Conservation (phyloP, 1,284 basidiomycete species). For the Boletus nobilissimus region DNA sequence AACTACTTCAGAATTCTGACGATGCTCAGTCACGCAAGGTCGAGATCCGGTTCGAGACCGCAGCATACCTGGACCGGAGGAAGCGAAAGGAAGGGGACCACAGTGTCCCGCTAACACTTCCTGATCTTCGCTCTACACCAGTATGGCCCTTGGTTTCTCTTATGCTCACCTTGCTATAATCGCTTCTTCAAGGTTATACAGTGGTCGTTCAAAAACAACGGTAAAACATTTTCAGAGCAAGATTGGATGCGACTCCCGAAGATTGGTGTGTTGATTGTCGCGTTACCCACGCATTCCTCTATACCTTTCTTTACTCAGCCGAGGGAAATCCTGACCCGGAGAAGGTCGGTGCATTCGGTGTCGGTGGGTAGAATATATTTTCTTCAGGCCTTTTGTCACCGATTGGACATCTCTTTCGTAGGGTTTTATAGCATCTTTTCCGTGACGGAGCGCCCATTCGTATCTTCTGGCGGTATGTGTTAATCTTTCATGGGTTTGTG, state of each 20-base stretch:
- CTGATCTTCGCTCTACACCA: constrained; percentile 4
- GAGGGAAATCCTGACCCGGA: constrained; percentile 5
- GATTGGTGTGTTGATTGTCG: constrained; percentile 4
- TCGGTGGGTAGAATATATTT: constrained; percentile 8
- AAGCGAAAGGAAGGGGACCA: not conserved
- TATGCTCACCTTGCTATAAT: not conserved
- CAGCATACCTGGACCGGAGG: not conserved
- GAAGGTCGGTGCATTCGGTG: constrained; percentile 25
- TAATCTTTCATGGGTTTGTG: not conserved
- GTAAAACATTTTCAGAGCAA: not conserved
- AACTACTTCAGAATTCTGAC: constrained; percentile 17
- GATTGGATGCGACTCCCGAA: constrained; percentile 12
- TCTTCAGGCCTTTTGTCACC: not conserved
- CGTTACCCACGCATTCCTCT: constrained; percentile 46
- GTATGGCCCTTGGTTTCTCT: not conserved
- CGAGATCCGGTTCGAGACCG: constrained; percentile 13
- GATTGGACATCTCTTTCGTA: not conserved
- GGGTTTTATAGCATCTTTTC: constrained; percentile 29
- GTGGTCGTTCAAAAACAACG: constrained; percentile 11
- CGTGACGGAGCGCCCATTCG: constrained; percentile 19
- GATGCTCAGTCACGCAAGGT: not conserved
- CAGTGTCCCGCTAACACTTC: not conserved
- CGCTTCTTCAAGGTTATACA: constrained; percentile 6
- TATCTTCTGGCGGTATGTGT: constrained; percentile 19
- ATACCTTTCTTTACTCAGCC: not conserved